Percentiles rank a stretch among this genome's conserved stretches.
Conservation (phyloP, 805 yeast species). For the Hanseniaspora pseudoguilliermondii region DNA sequence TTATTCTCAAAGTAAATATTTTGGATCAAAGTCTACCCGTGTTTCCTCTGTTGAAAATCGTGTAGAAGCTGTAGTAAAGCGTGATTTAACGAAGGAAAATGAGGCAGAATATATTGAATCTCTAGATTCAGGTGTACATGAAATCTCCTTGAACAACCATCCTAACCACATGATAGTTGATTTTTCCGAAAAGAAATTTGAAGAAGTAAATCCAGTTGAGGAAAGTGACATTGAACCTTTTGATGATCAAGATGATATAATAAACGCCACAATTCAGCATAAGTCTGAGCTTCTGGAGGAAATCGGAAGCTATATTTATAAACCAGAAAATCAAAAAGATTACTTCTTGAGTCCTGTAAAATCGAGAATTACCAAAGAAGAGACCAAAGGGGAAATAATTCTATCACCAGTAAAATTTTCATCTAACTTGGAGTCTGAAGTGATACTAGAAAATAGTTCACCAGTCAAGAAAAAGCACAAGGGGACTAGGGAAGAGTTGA, state of each 20-base stretch:
- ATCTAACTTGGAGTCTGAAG: too few relatives aligned
- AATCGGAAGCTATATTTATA: not conserved
- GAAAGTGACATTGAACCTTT: not conserved
- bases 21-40: not conserved
- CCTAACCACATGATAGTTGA: conserved; percentile 11
- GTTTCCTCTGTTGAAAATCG: not conserved
- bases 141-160: not conserved
- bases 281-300: conserved; percentile 1
- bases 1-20: not conserved
- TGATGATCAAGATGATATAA: not conserved
- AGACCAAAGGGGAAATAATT: not conserved
- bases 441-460: not conserved
- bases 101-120: not conserved
- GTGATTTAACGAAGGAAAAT: not conserved
- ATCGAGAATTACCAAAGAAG: not conserved
- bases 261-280: conserved; percentile 1
- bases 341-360: not conserved
- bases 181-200: not conserved
- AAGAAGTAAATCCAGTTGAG: not conserved
- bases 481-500: not conserved
- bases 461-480: not conserved
- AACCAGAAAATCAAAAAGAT: not conserved
- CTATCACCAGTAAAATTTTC: not conserved
- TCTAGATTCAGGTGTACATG: not conserved
- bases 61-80: not conserved